These are phyloP conservation scores for Penicillium crystallinum DNA, from an alignment of 495 filamentous ascomycete genomes.

Conservation along the genomic window DNA sequence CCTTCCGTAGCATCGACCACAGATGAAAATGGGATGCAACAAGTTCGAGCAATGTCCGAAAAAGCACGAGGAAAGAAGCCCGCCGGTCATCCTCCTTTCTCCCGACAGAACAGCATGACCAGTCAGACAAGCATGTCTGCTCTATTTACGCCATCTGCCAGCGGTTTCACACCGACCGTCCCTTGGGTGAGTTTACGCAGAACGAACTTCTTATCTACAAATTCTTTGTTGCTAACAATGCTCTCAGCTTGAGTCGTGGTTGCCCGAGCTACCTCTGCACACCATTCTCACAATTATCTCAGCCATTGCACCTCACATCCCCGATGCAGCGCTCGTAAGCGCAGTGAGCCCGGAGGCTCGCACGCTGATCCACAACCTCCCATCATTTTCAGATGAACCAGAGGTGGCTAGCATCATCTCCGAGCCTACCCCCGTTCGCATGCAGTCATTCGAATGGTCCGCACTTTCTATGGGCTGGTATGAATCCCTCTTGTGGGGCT, in stretches of 20 bases:
- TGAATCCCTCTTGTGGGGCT: constrained; percentile 90
- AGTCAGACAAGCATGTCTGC: constrained; percentile 67
- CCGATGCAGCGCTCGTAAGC: constrained; percentile 33
- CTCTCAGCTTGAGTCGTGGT: constrained; percentile 84
- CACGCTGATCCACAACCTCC: constrained; percentile 43
- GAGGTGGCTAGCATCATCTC: constrained; percentile 52
- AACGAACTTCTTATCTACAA: background rate
- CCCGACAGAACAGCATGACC: constrained; percentile 85
- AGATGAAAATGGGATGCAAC: constrained; percentile 80
- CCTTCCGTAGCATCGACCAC: constrained; percentile 66
- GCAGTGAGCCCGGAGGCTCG: constrained; percentile 33
- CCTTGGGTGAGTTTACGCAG: constrained; percentile 53
- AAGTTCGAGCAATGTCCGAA: constrained; percentile 95
- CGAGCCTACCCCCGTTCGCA: constrained; percentile 68
- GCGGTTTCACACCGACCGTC: constrained; percentile 71
- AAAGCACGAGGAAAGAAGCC: constrained; percentile 97
- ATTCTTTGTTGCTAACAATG: constrained; percentile 6
- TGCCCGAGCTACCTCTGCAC: constrained; percentile 86
- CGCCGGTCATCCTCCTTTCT: constrained; percentile 76
- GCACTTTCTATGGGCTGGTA: constrained; percentile 93
- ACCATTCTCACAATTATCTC: constrained; percentile 78
- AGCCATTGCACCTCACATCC: constrained; percentile 45
- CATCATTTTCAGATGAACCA: constrained; percentile 62
- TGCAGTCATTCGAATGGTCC: constrained; percentile 95
- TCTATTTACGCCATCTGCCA: constrained; percentile 43